Base-by-base conservation (phyloP, 805 yeast species). In the Ascoidea rubescens region DNA sequence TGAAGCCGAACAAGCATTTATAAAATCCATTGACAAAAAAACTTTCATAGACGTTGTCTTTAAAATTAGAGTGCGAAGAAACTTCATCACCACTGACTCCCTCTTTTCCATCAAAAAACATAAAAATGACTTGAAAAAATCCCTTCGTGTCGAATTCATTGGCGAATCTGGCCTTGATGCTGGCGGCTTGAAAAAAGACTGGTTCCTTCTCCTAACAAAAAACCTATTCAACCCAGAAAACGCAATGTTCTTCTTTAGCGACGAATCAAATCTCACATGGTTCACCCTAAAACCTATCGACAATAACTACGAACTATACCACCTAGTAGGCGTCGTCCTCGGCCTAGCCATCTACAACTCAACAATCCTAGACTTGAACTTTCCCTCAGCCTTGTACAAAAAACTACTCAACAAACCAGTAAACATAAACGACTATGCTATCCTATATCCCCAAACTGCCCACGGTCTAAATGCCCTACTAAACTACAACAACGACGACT, bases 141-240 rank as follows among this genome's bases (percentile, higher is more conserved):
- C 87, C 1, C 66, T 91, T 33, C 75, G 79, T 55, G 83, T 93
- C 6, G 90, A 86, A 59, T 91, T 93, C 64, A 68, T 83, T 4
- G 82, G 82, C 54, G 99, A 91, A 62, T 95, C 90, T 0, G 99
- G 98, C 0, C 77, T 91, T 28, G 99, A 91, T 68, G 97, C 89
- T 0, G 98, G 99, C 1, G 99, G 99, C 0, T 72, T 91, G 54
- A 79, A 84, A 59, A 90, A 89, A 61, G 99, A 91, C 61, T 91
- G 99, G 99, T 90, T 93, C 64, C 70, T 80, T 49, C 66, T 90
- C 45, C 68, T 93, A 45, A 80, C 86, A 1, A 77, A 77, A 53
- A 82, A 83, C 31, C 64, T 91, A 1, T 85, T 90, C 62, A 77
- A 75, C 59, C 84, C 89, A 1, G 69, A 71, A 48, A 77, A 80